phyloP scores from a whole-genome alignment of 202 grass and related monocot genomes.

The Musa balbisiana region DNA sequence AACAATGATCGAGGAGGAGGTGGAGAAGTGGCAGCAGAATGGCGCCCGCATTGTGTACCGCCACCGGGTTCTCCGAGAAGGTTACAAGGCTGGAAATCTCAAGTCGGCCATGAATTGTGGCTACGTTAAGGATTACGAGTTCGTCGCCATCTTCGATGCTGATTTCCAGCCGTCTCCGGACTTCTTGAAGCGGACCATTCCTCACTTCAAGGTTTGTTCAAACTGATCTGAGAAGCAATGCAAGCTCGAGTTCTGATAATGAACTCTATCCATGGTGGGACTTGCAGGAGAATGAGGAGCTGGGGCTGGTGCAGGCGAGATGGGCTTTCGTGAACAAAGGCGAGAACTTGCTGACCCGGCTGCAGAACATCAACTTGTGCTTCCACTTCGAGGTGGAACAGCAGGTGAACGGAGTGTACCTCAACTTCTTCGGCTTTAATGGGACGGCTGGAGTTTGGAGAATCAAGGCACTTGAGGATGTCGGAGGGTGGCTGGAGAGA shows the following conservation, averaged over 20 bases:
- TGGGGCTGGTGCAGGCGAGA: constrained; percentile 12
- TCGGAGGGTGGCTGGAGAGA: constrained; percentile 14
- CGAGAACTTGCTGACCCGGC: constrained; percentile 8
- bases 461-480: constrained; percentile 11
- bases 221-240: too few relatives aligned
- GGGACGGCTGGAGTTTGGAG: constrained; percentile 16
- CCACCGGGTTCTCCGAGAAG: constrained; percentile 7
- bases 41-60: constrained; percentile 1
- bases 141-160: constrained; percentile 11
- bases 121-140: constrained; percentile 15
- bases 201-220: constrained; percentile 7
- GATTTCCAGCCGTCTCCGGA: constrained; percentile 8
- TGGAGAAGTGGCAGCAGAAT: constrained; percentile 10
- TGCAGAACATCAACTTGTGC: constrained; percentile 16
- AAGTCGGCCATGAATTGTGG: constrained; percentile 18
- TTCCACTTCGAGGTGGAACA: constrained; percentile 20
- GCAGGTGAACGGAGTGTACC: constrained; percentile 14
- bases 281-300: constrained; percentile 8
- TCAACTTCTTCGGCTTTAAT: constrained; percentile 13
- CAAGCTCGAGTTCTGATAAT: background rate
- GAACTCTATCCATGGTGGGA: background rate
- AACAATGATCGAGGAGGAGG: constrained; percentile 8
- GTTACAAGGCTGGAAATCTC: constrained; percentile 16
- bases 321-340: constrained; percentile 12
- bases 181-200: background rate